These are phyloP conservation scores for Terfezia claveryi DNA, from an alignment of 495 filamentous ascomycete genomes.

Conservation along the genomic window DNA sequence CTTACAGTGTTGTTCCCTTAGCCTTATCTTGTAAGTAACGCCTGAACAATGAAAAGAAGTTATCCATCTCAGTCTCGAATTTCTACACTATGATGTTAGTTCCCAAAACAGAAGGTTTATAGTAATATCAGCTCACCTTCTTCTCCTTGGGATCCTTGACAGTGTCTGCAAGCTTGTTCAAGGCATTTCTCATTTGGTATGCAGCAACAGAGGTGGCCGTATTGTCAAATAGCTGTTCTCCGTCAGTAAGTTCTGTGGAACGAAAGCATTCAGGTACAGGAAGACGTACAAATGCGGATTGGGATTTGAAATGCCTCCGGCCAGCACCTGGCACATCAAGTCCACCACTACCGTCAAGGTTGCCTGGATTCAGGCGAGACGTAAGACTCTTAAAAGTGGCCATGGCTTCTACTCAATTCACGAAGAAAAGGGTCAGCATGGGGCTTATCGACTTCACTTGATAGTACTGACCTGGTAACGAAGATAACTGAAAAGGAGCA, in stretches of 20 bases:
- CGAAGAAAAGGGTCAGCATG: no score
- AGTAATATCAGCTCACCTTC: constrained; percentile 33
- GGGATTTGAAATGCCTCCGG: constrained; percentile 16
- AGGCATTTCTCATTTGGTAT: constrained; percentile 93
- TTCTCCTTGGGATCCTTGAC: constrained; percentile 64
- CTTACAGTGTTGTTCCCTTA: constrained; percentile 72
- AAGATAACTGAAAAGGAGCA: no score
- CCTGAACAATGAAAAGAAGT: constrained; percentile 97
- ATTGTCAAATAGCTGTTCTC: constrained; percentile 83
- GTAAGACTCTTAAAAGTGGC: not conserved
- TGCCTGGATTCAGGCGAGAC: not conserved
- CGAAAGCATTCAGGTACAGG: not conserved
- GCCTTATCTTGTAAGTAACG: constrained; percentile 97
- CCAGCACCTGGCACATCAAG: constrained; percentile 5
- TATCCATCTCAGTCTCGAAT: constrained; percentile 99
- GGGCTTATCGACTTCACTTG: no score
- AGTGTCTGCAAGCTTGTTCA: constrained; percentile 78
- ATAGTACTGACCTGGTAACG: no score
- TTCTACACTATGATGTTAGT: constrained; percentile 23
- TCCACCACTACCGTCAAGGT: constrained; percentile 2
- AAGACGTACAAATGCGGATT: constrained; percentile 19
- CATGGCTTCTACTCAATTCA: no score
- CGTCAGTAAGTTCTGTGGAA: constrained; percentile 7
- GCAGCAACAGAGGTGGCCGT: constrained; percentile 94
- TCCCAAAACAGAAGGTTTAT: not conserved